phyloP scores from a whole-genome alignment of 2,329 filamentous ascomycete genomes.

The Pseudogymnoascus sp. region DNA sequence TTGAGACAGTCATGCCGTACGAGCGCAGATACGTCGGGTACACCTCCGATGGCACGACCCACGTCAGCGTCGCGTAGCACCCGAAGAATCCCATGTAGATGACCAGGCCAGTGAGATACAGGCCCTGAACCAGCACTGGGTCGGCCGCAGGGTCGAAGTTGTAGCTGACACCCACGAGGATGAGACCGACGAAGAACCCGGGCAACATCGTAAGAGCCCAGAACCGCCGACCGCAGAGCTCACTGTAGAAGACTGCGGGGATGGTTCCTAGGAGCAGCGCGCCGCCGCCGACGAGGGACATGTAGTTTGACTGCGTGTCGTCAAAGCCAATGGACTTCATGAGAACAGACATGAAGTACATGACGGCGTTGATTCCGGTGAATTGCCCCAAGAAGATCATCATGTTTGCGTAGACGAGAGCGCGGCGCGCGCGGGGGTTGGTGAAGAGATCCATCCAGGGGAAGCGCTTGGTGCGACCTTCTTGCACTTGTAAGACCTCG shows the following conservation, averaged over 20 bases:
- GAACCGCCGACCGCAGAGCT: slow-evolving; percentile 63
- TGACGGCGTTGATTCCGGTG: slow-evolving; percentile 61
- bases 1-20: slow-evolving; percentile 66
- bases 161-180: slow-evolving; percentile 59
- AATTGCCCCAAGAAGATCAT: slow-evolving; percentile 65
- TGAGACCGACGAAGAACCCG: slow-evolving; percentile 61
- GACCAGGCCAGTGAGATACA: slow-evolving; percentile 60
- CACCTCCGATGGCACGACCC: slow-evolving; percentile 60
- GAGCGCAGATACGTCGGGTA: slow-evolving; percentile 65
- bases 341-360: slow-evolving; percentile 64
- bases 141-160: neutral
- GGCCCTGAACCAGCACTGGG: slow-evolving; percentile 43
- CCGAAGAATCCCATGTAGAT: slow-evolving; percentile 64
- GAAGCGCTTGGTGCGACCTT: slow-evolving; percentile 46
- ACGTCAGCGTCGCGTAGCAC: slow-evolving; percentile 55
- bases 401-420: slow-evolving; percentile 58
- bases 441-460: slow-evolving; percentile 70
- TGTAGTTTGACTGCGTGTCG: slow-evolving; percentile 55
- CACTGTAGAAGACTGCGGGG: slow-evolving; percentile 63
- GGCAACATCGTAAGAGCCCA: slow-evolving; percentile 67
- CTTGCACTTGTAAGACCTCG: slow-evolving; percentile 46
- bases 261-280: slow-evolving; percentile 59
- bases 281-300: slow-evolving; percentile 66
- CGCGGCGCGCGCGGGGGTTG: slow-evolving; percentile 56
- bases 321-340: slow-evolving; percentile 63